Evolutionary conservation across 208 protist genomes (phyloP).

Genomic region (Trypanosomatidae sp.): DNA sequence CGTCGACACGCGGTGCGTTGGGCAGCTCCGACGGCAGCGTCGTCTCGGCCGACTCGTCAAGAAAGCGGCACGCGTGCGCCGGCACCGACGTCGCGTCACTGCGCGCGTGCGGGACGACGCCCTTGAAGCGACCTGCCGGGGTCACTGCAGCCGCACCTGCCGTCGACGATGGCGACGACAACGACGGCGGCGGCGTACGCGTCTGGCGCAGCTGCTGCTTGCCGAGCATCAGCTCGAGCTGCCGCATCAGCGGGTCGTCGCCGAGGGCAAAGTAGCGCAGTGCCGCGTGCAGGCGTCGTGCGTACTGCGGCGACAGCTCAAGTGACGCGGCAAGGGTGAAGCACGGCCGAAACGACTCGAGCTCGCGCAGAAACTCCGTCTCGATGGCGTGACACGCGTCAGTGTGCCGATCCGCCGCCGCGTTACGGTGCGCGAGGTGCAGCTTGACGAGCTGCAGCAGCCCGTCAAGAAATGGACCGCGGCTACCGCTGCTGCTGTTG

Average conservation of each 20-base stretch:
- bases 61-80: neutral
- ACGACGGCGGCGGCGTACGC: neutral
- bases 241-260: constrained; percentile 72
- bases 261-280: constrained; percentile 65
- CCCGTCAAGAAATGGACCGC: constrained; percentile 56
- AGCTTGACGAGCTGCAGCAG: constrained; percentile 75
- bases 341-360: constrained; percentile 64
- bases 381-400: constrained; percentile 53
- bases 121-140: no score
- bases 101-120: no score
- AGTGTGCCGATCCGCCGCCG: constrained; percentile 30
- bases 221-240: constrained; percentile 65
- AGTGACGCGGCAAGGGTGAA: constrained; percentile 73
- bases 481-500: constrained; percentile 21
- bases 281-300: constrained; percentile 41
- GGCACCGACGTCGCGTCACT: neutral
- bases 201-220: constrained; percentile 36
- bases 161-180: neutral
- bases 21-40: constrained; percentile 68
- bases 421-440: constrained; percentile 69
- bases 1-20: constrained; percentile 46
- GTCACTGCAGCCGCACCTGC: no score
- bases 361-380: constrained; percentile 63
- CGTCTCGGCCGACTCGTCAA: constrained; percentile 39
- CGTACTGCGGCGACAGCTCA: constrained; percentile 54